A percentile compares a stretch with the other conserved stretches of the same genome.
Conservation (phyloP, 805 yeast species). For the Nakazawaea laoshanensis region DNA sequence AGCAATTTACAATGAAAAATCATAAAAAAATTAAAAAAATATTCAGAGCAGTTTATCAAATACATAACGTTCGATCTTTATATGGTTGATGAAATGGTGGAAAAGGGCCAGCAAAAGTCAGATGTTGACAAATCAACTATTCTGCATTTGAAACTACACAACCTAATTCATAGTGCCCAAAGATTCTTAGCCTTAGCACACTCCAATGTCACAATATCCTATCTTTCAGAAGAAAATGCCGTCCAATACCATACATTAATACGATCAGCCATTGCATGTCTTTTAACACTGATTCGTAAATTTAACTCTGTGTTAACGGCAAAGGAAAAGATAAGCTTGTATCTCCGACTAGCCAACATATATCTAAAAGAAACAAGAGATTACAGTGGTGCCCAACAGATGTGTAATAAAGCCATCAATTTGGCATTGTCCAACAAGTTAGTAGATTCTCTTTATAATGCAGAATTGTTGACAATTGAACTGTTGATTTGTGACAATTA, state of each 20-base stretch:
- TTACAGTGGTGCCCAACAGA: slow-evolving; percentile 30
- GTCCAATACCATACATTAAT: slow-evolving; percentile 22
- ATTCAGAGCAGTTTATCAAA: too few species aligned
- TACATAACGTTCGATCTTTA: too few species aligned
- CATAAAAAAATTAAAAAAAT: too few species aligned
- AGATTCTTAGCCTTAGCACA: too few species aligned
- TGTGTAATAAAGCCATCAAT: slow-evolving; percentile 22
- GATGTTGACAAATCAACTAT: too few species aligned
- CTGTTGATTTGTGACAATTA: slow-evolving; percentile 23
- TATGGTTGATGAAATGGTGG: too few species aligned
- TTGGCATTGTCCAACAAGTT: slow-evolving; percentile 22
- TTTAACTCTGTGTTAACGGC: slow-evolving; percentile 24
- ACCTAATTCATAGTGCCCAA: too few species aligned
- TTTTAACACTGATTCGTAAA: slow-evolving; percentile 22
- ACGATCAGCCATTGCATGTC: slow-evolving; percentile 27
- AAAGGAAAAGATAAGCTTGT: slow-evolving; percentile 22
- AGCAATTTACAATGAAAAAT: too few species aligned
- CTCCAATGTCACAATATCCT: too few species aligned
- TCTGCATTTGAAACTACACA: too few species aligned
- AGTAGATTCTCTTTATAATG: slow-evolving; percentile 17
- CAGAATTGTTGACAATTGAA: slow-evolving; percentile 28
- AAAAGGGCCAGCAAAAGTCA: too few species aligned
- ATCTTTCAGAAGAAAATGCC: slow-evolving; percentile 16
- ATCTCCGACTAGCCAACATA: slow-evolving; percentile 27
- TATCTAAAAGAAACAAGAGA: slow-evolving; percentile 33